A percentile compares a stretch with the other conserved stretches of the same genome.
Conservation (phyloP, 1,284 basidiomycete species). For the Leccinum discolor region DNA sequence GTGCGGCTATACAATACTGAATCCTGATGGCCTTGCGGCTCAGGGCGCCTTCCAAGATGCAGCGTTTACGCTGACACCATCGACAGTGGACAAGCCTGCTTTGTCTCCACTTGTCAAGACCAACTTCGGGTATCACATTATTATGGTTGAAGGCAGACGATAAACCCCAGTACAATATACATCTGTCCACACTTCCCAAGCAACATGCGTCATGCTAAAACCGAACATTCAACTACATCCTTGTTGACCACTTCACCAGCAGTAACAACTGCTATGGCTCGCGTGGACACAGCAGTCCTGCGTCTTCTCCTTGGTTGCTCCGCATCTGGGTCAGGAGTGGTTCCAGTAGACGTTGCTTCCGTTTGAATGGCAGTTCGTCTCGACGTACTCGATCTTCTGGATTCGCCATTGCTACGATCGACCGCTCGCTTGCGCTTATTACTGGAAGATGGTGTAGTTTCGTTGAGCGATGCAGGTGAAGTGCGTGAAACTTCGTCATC, state of each 20-base stretch:
- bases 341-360: slow-evolving; percentile 42
- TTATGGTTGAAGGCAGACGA: slow-evolving; percentile 83
- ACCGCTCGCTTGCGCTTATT: slow-evolving; percentile 33
- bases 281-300: slow-evolving; percentile 32
- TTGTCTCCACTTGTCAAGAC: slow-evolving; percentile 77
- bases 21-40: neutral
- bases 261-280: slow-evolving; percentile 35
- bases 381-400: slow-evolving; percentile 33
- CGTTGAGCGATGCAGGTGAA: slow-evolving; percentile 31
- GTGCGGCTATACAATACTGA: neutral
- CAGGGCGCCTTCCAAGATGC: slow-evolving; percentile 80
- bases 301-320: slow-evolving; percentile 48
- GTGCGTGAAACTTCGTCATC: slow-evolving; percentile 65
- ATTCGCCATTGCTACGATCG: slow-evolving; percentile 32
- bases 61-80: slow-evolving; percentile 77
- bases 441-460: slow-evolving; percentile 27
- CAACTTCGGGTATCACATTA: slow-evolving; percentile 83
- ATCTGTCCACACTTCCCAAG: slow-evolving; percentile 11
- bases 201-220: slow-evolving; percentile 19
- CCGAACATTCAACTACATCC: slow-evolving; percentile 25
- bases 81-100: slow-evolving; percentile 75
- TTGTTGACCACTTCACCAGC: slow-evolving; percentile 41
- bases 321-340: slow-evolving; percentile 69
- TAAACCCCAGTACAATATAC: slow-evolving; percentile 37
- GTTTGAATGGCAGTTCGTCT: slow-evolving; percentile 40